Evolutionary conservation across 805 yeast species (phyloP), one percentile per base, ranked within the genome.

Genomic region (Brettanomyces sp.): DNA sequence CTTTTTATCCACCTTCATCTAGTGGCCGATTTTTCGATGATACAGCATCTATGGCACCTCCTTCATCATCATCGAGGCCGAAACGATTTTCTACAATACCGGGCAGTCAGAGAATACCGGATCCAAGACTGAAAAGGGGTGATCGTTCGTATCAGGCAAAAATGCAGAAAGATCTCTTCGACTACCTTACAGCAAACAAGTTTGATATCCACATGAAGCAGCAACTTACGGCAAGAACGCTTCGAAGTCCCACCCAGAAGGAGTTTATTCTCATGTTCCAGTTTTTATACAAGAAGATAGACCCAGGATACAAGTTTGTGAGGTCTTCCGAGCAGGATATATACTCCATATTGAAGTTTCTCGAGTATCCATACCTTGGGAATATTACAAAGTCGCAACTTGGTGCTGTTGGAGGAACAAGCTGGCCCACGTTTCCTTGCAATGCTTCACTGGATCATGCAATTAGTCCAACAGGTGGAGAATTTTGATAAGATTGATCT

Each of bases 391-490:
- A 89, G 56, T 82, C 93, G 1, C 95, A 87, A 58, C 81, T 89
- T 36, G 79, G 89, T 36, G 96, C 96, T 0, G 96, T 87, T 11
- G 96, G 96, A 5, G 95, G 95, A 3, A 80, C 83, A 42, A 80
- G 80, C 52, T 89, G 96, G 96, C 88, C 86, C 11, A 74, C 75
- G 6, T 85, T 87, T 52, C 62, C 62, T 89, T 38, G 95, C 93
- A 1, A 77, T 90, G 75, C 65, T 89, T 22, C 80, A 83, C 59
- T 89, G 96, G 96, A 60, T 89, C 40, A 79, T 83, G 4, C 77
- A 78, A 51, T 48, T 69, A 79, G 49, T 80, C 70, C 54, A 57
- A 50, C 50, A 70, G 67, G 44, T 61, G 68, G 47, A 74, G 42
- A 56, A 57, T 37, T 60, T 63, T 42, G 76, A 67, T 45, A 55